A percentile compares a stretch with the other conserved stretches of the same genome.
phyloP scores from a whole-genome alignment of 768 basidiomycete genomes.

The Boletus vermiculosoides region DNA sequence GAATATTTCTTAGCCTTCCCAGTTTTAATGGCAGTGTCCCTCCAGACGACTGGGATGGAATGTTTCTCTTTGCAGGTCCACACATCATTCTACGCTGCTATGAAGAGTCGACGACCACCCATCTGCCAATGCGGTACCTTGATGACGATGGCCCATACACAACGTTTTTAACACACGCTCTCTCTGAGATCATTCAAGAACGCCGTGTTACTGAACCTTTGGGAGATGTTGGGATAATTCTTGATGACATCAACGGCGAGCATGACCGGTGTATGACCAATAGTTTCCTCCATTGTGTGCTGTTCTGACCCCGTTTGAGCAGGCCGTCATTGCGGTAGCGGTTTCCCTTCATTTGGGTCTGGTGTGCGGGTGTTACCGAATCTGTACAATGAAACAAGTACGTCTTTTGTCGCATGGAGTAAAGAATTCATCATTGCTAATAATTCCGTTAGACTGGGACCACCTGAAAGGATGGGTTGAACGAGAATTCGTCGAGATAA shows the following conservation, averaged over 20 bases:
- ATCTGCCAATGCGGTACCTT: not conserved
- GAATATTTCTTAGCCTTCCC: not conserved
- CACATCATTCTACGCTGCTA: conserved; percentile 7
- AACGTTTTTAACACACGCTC: not conserved
- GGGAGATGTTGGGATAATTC: not conserved
- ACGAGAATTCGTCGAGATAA: not conserved
- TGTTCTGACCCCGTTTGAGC: not conserved
- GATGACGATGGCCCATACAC: not conserved
- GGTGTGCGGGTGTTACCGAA: not conserved
- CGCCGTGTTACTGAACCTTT: not conserved
- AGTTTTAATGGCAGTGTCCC: not conserved
- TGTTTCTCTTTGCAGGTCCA: conserved; percentile 14
- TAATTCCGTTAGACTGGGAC: conserved; percentile 2
- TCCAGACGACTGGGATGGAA: not conserved
- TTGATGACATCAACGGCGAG: not conserved
- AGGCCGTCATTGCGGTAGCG: not conserved
- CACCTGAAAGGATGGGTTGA: not conserved
- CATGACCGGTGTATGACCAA: not conserved
- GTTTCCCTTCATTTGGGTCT: no score
- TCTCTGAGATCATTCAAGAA: not conserved
- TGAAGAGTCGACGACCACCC: not conserved
- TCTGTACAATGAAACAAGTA: conserved; percentile 3
- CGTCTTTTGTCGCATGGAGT: not conserved
- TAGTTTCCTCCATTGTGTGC: not conserved
- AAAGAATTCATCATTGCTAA: not conserved